Base-by-base conservation (phyloP, 2,329 filamentous ascomycete genomes). In the Venturia asperata region DNA sequence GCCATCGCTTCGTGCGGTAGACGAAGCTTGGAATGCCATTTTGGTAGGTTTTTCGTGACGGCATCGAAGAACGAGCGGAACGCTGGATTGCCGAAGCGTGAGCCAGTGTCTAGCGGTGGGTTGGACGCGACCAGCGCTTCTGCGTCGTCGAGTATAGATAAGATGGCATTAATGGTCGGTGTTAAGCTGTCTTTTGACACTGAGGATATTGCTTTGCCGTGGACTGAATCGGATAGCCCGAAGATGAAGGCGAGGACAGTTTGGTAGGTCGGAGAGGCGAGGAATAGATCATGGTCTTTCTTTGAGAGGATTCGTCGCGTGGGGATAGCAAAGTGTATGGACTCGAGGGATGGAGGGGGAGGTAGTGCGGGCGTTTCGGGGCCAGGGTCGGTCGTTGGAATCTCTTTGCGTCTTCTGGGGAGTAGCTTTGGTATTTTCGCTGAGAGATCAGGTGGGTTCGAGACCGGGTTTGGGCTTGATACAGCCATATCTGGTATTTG, bases 71-170 rank as follows among this genome's bases (percentile, higher is more conserved):
- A 92, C 66, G 84, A 82, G 62, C 91, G 86, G 77, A 99, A 99
- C 1, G 89, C 86, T 70, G 92, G 92, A 77, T 99, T 99, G 60
- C 94, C 95, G 75, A 99, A 99, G 34, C 94, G 85, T 10, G 92
- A 96, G 39, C 86, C 88, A 60, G 92, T 90, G 68, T 97, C 92
- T 69, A 93, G 83, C 0, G 94, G 88, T 0, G 94, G 94, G 63
- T 88, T 87, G 63, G 82, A 78, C 17, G 81, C 78, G 5, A 96
- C 82, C 0, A 93, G 80, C 5, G 79, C 75, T 64, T 91, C 86
- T 10, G 89, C 85, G 64, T 87, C 82, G 42, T 88, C 82, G 13
- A 99, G 81, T 24, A 97, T 85, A 19, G 76, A 72, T 47, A 95
- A 75, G 41, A 97, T 84, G 17, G 83, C 81, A 66, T 79, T 79